These are phyloP conservation scores for Ceratobasidium sp. DNA, from an alignment of 1,284 basidiomycete species.

Conservation along the genomic window DNA sequence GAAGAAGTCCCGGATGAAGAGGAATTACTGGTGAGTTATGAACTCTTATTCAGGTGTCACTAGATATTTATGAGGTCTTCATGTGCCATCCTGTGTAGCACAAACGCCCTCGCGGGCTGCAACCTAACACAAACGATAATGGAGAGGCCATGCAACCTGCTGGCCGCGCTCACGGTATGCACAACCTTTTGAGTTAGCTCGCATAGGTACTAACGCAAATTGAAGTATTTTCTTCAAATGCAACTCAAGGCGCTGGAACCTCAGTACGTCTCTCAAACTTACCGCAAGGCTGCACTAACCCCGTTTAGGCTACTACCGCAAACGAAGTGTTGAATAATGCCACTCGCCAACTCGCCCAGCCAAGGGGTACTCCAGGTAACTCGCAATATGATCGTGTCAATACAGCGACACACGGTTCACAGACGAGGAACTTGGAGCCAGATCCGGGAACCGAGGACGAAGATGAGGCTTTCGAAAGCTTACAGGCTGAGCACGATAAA, in stretches of 20 bases:
- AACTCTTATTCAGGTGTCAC: too few species aligned
- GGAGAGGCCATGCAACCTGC: too few species aligned
- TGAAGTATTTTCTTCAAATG: not conserved
- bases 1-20: not conserved
- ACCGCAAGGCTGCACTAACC: too few species aligned
- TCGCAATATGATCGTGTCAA: not conserved
- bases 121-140: too few species aligned
- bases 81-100: not conserved
- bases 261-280: too few species aligned
- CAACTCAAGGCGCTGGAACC: not conserved
- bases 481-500: not conserved
- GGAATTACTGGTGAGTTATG: not conserved
- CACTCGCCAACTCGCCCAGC: not conserved
- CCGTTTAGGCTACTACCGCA: not conserved
- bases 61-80: too few species aligned
- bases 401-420: not conserved
- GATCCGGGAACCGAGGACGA: not conserved
- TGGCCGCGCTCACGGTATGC: not conserved
- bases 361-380: not conserved
- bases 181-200: not conserved
- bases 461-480: not conserved
- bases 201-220: not conserved
- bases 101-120: not conserved
- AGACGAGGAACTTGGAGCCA: not conserved
- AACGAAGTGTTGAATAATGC: not conserved